Conservation (phyloP, 257 asterid genomes). For the Fraxinus cuspidata region DNA sequence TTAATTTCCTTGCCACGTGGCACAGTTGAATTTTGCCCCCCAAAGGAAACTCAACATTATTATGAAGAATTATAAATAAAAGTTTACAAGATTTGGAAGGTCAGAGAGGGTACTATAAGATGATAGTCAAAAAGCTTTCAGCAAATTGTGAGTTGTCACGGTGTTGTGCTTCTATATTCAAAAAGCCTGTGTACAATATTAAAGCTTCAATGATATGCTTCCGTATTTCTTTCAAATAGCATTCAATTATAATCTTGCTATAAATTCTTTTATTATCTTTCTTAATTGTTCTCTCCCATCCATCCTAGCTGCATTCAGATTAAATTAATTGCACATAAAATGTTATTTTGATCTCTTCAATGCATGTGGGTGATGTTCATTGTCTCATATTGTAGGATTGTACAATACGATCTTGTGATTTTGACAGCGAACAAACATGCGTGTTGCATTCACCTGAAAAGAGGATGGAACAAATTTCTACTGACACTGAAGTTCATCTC, state of each 20-base stretch:
- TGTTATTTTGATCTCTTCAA: conserved; percentile 20
- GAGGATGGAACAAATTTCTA: conserved; percentile 86
- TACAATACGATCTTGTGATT: conserved; percentile 95
- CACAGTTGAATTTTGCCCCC: not conserved
- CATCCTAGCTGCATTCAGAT: conserved; percentile 19
- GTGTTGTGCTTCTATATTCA: not conserved
- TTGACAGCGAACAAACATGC: conserved; percentile 92
- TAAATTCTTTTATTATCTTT: not conserved
- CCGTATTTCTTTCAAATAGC: conserved; percentile 2
- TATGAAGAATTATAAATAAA: not conserved
- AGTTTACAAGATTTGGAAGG: not conserved
- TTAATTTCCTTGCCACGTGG: not conserved
- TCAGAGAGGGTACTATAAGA: not conserved
- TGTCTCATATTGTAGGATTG: conserved; percentile 65
- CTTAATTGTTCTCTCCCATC: conserved; percentile 11
- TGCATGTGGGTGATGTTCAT: conserved; percentile 28
- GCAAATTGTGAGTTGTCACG: not conserved
- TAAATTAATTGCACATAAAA: not conserved
- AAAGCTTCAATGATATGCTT: conserved; percentile 20
- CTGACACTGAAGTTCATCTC: conserved; percentile 96
- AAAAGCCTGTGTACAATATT: not conserved
- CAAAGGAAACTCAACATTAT: not conserved
- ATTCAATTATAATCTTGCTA: not conserved
- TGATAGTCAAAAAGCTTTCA: not conserved
- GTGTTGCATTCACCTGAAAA: conserved; percentile 98